Evolutionary conservation across 331 rosid species (phyloP).

Genomic region (Acacia concinna): DNA sequence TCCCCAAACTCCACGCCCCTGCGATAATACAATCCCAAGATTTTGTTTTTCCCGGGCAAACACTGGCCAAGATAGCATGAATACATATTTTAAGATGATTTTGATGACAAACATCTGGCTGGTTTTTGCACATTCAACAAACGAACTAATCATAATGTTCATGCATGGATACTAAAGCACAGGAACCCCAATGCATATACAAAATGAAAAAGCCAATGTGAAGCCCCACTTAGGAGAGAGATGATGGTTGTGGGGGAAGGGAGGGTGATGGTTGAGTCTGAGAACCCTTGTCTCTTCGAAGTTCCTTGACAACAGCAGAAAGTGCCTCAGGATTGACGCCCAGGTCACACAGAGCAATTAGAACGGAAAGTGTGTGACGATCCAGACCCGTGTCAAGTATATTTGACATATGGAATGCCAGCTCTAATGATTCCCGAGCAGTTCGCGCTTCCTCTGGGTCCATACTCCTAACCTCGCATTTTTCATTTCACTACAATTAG

Average conservation of each 20-base stretch:
- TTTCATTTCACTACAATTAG: not conserved
- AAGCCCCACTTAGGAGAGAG: slow-evolving; percentile 15
- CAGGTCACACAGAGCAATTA: slow-evolving; percentile 75
- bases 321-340: slow-evolving; percentile 82
- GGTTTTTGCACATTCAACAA: not conserved
- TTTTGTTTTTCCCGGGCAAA: too few species aligned
- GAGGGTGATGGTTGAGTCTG: slow-evolving; percentile 29
- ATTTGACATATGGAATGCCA: slow-evolving; percentile 74
- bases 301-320: slow-evolving; percentile 73
- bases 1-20: not conserved
- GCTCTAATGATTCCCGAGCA: slow-evolving; percentile 70
- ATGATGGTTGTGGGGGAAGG: slow-evolving; percentile 14
- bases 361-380: slow-evolving; percentile 78
- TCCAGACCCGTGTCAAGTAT: slow-evolving; percentile 69
- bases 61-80: not conserved
- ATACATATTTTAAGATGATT: not conserved
- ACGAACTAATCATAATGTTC: not conserved
- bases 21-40: not conserved
- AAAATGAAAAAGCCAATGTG: not conserved
- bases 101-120: not conserved
- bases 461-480: not conserved
- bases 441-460: slow-evolving; percentile 55
- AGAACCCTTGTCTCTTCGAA: slow-evolving; percentile 30
- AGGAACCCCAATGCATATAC: not conserved
- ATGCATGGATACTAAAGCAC: not conserved